Evolutionary conservation across 2,329 filamentous ascomycete genomes (phyloP), one percentile per base, ranked within the genome.

Genomic region (Mycogone perniciosa): DNA sequence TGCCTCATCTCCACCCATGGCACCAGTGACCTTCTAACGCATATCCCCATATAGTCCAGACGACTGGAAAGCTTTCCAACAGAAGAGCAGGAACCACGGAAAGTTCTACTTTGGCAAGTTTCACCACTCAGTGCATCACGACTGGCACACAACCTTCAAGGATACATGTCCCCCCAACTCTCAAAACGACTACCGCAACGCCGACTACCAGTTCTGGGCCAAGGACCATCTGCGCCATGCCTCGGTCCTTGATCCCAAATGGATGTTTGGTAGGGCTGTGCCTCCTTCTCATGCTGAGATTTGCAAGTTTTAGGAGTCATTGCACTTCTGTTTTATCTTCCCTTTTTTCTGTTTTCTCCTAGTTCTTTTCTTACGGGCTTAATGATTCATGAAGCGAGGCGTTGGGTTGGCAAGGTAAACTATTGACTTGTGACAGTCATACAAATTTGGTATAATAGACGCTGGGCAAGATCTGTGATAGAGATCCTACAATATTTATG

Each of bases 51-150:
- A 20, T 20, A 20, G 20, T 20, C 20, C 20, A 20, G 54, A 50
- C 9, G 50, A 56, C 26, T 54, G 52, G 54, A 31, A 51, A 38
- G 48, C 40, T 30, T 55, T 55, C 34, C 20, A 52, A n/a, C 52
- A 58, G 38, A 55, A 52, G 52, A 55, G 54, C 41, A 49, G 53
- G 9, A 53, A 58, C 29, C 54, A 58, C 43, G 52, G 45, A 13
- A 56, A 58, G 48, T 48, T 57, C 27, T 57, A 57, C 35, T 57
- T 57, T 44, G 53, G 51, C 26, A 57, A 57, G 33, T 57, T 46
- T 20, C 55, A 57, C 37, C 54, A 57, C 46, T 57, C 51, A 0
- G 55, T 52, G 13, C 55, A 57, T 47, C 47, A 44, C 4, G 46
- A 57, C 40, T 57, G 55, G 55, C 50, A 56, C 41, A 57, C 55